Percentiles rank a stretch among this genome's conserved stretches.
Evolutionary conservation across 148 eudicot species (phyloP).

Genomic region (Camellia lanceoleosa): DNA sequence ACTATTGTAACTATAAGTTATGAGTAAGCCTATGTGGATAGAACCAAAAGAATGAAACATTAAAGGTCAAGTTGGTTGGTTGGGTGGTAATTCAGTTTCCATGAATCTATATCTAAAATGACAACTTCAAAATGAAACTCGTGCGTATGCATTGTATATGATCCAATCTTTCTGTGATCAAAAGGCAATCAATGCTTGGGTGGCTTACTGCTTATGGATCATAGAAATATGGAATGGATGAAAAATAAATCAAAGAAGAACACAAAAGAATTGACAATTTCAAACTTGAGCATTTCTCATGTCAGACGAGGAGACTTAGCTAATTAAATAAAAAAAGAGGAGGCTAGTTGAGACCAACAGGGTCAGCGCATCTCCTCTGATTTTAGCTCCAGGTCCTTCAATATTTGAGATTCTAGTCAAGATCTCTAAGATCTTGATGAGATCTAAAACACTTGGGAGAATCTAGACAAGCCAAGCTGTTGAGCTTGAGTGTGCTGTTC

Average conservation of each 20-base stretch:
- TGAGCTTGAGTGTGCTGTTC: too few species aligned
- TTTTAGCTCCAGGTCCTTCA: too few species aligned
- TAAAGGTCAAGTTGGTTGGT: neutral
- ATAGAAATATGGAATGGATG: neutral
- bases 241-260: neutral
- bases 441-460: too few species aligned
- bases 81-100: neutral
- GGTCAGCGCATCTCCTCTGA: too few species aligned
- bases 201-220: too few species aligned
- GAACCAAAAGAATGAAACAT: neutral
- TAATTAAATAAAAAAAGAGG: neutral
- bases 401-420: too few species aligned
- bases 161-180: neutral
- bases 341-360: too few species aligned
- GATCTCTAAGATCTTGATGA: too few species aligned
- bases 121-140: neutral
- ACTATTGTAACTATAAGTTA: neutral
- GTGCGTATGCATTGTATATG: neutral
- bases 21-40: neutral
- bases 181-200: too few species aligned
- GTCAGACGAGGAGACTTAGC: neutral
- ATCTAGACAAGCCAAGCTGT: too few species aligned
- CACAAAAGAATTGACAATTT: neutral
- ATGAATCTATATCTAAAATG: neutral
- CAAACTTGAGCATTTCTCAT: neutral